Evolutionary conservation across 371 early-diverging fungal species (phyloP), one percentile per base, ranked within the genome.

Genomic region (Smittium culicis): DNA sequence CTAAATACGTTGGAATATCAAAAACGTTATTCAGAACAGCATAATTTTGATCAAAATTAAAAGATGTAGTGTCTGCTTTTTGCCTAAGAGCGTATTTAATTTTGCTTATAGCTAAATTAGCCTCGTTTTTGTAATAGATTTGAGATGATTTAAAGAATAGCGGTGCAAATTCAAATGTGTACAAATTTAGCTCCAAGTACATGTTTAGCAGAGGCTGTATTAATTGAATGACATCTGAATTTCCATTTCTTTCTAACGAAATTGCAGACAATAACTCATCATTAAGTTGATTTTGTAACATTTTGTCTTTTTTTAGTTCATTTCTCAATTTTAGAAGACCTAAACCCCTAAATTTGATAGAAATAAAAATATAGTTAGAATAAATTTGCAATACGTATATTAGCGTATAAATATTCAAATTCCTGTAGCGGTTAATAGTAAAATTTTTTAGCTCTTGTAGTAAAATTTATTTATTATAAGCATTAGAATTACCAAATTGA

Each of bases 101-200:
- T 20, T 62, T 62, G 14, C 20, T 35, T 20, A 32, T 62, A 30
- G 34, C 35, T 28, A 62, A 20, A 25, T 31, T 35, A 25, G 62
- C 3, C 25, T 62, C 62, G 5, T 62, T 62, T 62, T 35, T 30
- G 62, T 62, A 62, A 35, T 62, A 62, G 8, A 28, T 25, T 62
- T 35, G 16, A 8, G 34, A 28, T 3, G 14, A 25, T 62, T 62
- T 35, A 5, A 62, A 34, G 27, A 62, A 30, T 30, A 16, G 8
- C 3, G 34, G 25, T 35, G 5, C 16, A 31, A 62, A 62, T 14
- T 30, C 29, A 25, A 24, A 24, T 11, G 16, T 14, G 30, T 62
- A 62, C 35, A 62, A 25, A 24, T 35, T 11, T 20, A 62, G 29
- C 5, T 62, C 62, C 8, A 34, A 3, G 20, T 27, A 62, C 62